Evolutionary conservation across 1,139 yeast species (phyloP), one percentile per base, ranked within the genome.

Genomic region (Geotrichum reessii): DNA sequence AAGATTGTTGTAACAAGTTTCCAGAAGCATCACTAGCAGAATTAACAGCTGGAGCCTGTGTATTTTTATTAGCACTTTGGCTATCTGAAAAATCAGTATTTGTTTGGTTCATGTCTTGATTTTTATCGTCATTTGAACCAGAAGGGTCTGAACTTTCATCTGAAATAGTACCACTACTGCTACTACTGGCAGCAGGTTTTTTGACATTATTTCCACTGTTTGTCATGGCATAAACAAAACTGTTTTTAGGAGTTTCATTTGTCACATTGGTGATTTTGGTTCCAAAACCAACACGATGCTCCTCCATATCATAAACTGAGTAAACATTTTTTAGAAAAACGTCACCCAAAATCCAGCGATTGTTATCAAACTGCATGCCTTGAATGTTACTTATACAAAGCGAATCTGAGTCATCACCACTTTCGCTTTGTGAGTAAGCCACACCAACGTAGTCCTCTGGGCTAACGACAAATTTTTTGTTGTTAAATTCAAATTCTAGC

Each of bases 311-410:
- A 64, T 84, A 85, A 9, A 83, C 81, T 1, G 85, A 77, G 67
- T 83, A 85, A 59, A 78, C 83, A 53, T 78, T 76, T 63, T 79
- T 78, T 64, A 85, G 71, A 67, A 85, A 85, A 2, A 82, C 77
- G 28, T 83, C 85, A 3, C 91, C 91, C 49, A 85, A 72, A 47
- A 85, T 70, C 79, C 79, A 76, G 1, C 70, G 66, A 28, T 68
- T 65, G 27, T 68, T 64, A n/a, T 69, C 66, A 22, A 63, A 57
- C 42, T 56, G 54, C 31, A 79, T 66, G 17, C 87, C 89, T 70
- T 83, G 87, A 57, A 85, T 77, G 67, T 83, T 83, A 7, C 87
- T 81, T n/a, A 84, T 83, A 73, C 90, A 85, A 67, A 79, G 77
- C 0, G 85, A 84, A 3, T 67, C 63, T 1, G 77, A 60, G 3